Conservation (phyloP, 495 filamentous ascomycete genomes). For the Trichoderma erinaceum region DNA sequence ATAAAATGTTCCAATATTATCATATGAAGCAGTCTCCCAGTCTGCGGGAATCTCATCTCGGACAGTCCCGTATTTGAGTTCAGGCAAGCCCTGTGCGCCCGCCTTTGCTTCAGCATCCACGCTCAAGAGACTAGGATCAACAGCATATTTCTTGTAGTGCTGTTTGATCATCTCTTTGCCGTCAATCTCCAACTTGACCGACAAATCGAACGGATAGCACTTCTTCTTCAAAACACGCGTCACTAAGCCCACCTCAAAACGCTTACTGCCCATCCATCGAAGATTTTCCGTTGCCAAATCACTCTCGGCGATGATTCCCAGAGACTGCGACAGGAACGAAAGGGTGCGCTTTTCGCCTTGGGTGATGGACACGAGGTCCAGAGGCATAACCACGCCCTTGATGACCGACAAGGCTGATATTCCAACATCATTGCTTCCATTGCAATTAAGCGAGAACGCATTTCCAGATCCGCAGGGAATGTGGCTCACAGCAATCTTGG, state of each 20-base stretch:
- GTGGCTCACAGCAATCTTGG: slow-evolving; percentile 77
- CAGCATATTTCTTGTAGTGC: slow-evolving; percentile 50
- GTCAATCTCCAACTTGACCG: slow-evolving; percentile 72
- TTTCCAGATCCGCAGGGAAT: slow-evolving; percentile 92
- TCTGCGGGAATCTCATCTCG: slow-evolving; percentile 64
- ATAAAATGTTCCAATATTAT: slow-evolving; percentile 87
- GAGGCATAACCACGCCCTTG: slow-evolving; percentile 72
- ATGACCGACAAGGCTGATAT: slow-evolving; percentile 74
- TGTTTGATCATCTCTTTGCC: slow-evolving; percentile 69
- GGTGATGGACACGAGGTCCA: slow-evolving; percentile 84
- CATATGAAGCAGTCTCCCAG: slow-evolving; percentile 65
- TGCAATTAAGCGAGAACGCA: slow-evolving; percentile 85
- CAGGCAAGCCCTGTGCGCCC: slow-evolving; percentile 52
- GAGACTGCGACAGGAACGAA: slow-evolving; percentile 85
- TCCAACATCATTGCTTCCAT: slow-evolving; percentile 70
- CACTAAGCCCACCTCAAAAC: slow-evolving; percentile 82
- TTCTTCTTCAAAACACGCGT: slow-evolving; percentile 63
- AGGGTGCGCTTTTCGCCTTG: slow-evolving; percentile 66
- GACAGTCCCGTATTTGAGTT: slow-evolving; percentile 71
- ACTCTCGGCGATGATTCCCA: slow-evolving; percentile 83
- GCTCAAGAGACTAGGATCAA: slow-evolving; percentile 23
- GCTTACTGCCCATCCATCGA: slow-evolving; percentile 80
- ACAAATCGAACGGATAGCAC: slow-evolving; percentile 82
- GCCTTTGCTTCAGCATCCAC: slow-evolving; percentile 4
- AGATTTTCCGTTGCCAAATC: slow-evolving; percentile 87